Evolutionary conservation across 1,139 yeast species (phyloP).

Genomic region (Hansenula anomala): DNA sequence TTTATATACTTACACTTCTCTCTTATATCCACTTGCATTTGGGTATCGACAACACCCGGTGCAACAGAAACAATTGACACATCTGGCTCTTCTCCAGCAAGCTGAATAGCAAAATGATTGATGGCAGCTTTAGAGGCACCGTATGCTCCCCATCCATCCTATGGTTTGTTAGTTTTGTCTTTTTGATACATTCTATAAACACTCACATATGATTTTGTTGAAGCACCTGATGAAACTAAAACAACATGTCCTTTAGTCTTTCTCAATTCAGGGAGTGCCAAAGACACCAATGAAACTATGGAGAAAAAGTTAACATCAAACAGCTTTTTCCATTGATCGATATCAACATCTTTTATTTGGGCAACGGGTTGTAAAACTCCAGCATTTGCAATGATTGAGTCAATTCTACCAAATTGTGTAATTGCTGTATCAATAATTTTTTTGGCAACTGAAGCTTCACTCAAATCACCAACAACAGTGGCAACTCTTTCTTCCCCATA

Average conservation of each 20-base stretch:
- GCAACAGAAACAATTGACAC: constrained; percentile 68
- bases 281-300: constrained; percentile 55
- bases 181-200: no score
- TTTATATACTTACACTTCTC: constrained; percentile 29
- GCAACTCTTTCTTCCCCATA: constrained; percentile 49
- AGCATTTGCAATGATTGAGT: constrained; percentile 79
- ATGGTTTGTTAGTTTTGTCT: no score
- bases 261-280: constrained; percentile 56
- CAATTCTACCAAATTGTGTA: constrained; percentile 48
- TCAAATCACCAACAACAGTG: constrained; percentile 64
- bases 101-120: constrained; percentile 63
- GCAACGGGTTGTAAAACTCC: constrained; percentile 83
- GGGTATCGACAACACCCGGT: constrained; percentile 91
- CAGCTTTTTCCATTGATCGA: constrained; percentile 55
- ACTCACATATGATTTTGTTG: constrained; percentile 44
- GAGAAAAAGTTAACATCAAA: constrained; percentile 81
- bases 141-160: constrained; percentile 82
- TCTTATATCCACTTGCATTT: constrained; percentile 78
- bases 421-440: constrained; percentile 44
- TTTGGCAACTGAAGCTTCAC: constrained; percentile 38
- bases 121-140: constrained; percentile 89
- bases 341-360: constrained; percentile 36
- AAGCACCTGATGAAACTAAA: constrained; percentile 86
- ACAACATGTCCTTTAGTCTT: constrained; percentile 56
- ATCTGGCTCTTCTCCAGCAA: constrained; percentile 62